Percentiles rank a stretch among this genome's conserved stretches.
Evolutionary conservation across 306 rosid species (phyloP).

Genomic region (Mimosa pudica): DNA sequence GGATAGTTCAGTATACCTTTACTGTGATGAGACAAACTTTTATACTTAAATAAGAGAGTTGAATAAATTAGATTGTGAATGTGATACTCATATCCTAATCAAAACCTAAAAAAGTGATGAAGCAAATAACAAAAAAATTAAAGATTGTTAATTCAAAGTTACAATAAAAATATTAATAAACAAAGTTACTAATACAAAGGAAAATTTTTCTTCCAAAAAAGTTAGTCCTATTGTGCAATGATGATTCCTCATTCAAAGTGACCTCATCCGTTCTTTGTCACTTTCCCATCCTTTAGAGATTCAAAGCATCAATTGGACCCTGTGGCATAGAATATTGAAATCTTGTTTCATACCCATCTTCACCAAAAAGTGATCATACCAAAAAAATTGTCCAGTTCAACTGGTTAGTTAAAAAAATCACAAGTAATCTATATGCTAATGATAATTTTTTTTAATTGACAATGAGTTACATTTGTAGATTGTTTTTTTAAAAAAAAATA

Average conservation of each 20-base stretch:
- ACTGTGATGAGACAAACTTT: constrained; percentile 25
- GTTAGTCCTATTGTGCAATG: neutral
- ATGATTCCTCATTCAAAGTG: constrained; percentile 36
- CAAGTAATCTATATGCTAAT: neutral
- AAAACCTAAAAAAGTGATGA: neutral
- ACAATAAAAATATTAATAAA: neutral
- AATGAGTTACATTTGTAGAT: neutral
- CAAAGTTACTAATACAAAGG: neutral
- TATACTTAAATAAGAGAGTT: constrained; percentile 14
- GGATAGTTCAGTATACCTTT: constrained; percentile 28
- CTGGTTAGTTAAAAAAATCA: neutral
- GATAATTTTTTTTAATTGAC: neutral
- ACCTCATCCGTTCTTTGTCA: constrained; percentile 31
- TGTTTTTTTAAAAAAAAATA: too few relatives aligned
- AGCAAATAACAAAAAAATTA: neutral
- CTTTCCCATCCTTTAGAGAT: constrained; percentile 22
- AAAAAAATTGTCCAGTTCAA: neutral
- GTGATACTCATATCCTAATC: constrained; percentile 24
- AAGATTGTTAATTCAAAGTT: neutral
- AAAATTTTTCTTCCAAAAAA: neutral
- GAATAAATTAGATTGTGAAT: constrained; percentile 30
- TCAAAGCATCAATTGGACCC: constrained; percentile 33
- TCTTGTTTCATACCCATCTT: constrained; percentile 23
- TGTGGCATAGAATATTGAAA: constrained; percentile 33
- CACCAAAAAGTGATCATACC: neutral